Evolutionary conservation across 2,329 filamentous ascomycete genomes (phyloP).

Genomic region (Fusarium citri): DNA sequence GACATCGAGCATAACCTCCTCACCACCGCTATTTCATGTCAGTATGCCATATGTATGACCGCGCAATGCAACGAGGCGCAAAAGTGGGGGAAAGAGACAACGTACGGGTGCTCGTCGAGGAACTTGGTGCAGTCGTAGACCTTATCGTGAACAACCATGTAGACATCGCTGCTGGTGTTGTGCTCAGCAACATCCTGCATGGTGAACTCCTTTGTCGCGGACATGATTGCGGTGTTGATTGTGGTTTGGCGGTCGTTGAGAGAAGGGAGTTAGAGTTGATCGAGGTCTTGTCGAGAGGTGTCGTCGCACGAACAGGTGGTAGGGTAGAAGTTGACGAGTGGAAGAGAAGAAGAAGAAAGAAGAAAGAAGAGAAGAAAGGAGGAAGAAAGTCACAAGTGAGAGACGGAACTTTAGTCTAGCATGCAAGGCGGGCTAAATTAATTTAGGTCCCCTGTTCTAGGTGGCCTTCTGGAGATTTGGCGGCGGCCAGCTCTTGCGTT

Average conservation of each 20-base stretch:
- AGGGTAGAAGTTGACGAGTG: constrained; percentile 7
- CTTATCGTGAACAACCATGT: constrained; percentile 93
- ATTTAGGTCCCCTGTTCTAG: constrained; percentile 40
- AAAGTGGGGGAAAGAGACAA: constrained; percentile 41
- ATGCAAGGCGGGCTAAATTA: constrained; percentile 16
- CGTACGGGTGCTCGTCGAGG: constrained; percentile 94
- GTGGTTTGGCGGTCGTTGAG: constrained; percentile 18
- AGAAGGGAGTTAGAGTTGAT: constrained; percentile 14
- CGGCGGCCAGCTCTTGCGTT: constrained; percentile 8
- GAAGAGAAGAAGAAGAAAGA: constrained; percentile 16
- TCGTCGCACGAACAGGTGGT: constrained; percentile 25
- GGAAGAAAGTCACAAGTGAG: constrained; percentile 27
- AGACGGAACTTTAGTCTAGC: constrained; percentile 15
- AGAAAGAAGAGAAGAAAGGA: constrained; percentile 24
- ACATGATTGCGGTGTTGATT: constrained; percentile 41
- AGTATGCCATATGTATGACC: constrained; percentile 19
- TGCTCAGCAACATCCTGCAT: constrained; percentile 85
- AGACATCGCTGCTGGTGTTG: constrained; percentile 94
- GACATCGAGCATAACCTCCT: constrained; percentile 97
- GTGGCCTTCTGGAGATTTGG: constrained; percentile 33
- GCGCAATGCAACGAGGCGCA: constrained; percentile 4
- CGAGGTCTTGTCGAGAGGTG: constrained; percentile 18
- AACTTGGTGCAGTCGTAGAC: constrained; percentile 92
- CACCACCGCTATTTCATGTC: constrained; percentile 78
- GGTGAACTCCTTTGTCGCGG: constrained; percentile 68